Evolutionary conservation across 345 rosid genomes (phyloP).

Genomic region (Toxicodendron radicans): DNA sequence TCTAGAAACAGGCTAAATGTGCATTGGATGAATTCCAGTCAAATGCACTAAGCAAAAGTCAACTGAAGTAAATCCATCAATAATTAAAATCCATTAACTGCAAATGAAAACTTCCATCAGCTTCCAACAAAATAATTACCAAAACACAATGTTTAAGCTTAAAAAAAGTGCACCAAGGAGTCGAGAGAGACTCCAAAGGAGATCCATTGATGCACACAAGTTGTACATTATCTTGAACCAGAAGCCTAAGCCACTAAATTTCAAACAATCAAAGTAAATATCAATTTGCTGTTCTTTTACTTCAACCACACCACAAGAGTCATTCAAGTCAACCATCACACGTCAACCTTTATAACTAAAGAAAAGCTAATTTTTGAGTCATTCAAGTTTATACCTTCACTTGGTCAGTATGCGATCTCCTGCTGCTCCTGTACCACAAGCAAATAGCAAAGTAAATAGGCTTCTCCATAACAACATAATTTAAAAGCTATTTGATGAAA

Average conservation of each 20-base stretch:
- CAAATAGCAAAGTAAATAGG: slow-evolving; percentile 10
- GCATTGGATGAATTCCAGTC: too few species aligned
- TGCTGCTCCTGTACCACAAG: slow-evolving; percentile 50
- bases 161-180: too few species aligned
- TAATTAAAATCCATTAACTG: too few species aligned
- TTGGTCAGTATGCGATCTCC: slow-evolving; percentile 39
- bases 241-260: not conserved
- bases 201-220: too few species aligned
- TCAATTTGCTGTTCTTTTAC: not conserved
- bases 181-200: too few species aligned
- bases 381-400: slow-evolving; percentile 42
- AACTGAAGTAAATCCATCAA: not conserved
- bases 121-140: too few species aligned
- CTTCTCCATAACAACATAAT: not conserved
- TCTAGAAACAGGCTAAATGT: too few species aligned
- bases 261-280: not conserved
- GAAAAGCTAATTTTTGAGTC: not conserved
- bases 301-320: not conserved
- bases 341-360: not conserved
- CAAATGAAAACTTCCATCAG: too few species aligned
- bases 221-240: too few species aligned
- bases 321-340: not conserved
- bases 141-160: too few species aligned
- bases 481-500: not conserved
- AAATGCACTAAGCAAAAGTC: not conserved